Evolutionary conservation across 2,329 filamentous ascomycete species (phyloP).

Genomic region (Ophiosphaerella narmari): DNA sequence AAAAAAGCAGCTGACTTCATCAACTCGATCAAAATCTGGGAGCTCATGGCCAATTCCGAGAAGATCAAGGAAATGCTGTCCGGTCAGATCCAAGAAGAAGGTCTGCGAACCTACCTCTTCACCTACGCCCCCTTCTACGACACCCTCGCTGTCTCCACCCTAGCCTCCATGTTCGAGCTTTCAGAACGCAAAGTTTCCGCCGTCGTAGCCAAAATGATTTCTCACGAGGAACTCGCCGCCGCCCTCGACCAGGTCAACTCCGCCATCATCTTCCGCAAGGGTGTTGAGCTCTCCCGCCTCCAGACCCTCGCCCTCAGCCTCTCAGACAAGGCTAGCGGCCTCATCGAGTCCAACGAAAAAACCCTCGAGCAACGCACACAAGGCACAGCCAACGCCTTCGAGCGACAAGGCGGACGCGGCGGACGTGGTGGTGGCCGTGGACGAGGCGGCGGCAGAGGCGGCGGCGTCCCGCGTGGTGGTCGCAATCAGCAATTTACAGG

Average conservation of each 20-base stretch:
- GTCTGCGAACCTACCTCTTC: conserved; percentile 96
- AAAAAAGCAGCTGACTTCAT: conserved; percentile 94
- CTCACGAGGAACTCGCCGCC: conserved; percentile 94
- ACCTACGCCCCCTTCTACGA: conserved; percentile 99
- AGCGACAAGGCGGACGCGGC: conserved; percentile 82
- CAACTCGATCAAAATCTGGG: conserved; percentile 99
- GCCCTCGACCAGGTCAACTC: conserved; percentile 97
- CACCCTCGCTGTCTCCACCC: conserved; percentile 82
- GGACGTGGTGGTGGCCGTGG: conserved; percentile 54
- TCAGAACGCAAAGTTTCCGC: conserved; percentile 88
- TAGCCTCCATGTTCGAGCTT: conserved; percentile 95
- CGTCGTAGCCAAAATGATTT: conserved; percentile 98
- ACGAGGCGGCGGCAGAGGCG: conserved; percentile 59
- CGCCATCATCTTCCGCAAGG: conserved; percentile 99
- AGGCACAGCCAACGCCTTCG: conserved; percentile 92
- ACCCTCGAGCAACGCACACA: conserved; percentile 96
- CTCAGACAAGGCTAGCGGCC: conserved; percentile 91
- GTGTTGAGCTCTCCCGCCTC: conserved; percentile 92
- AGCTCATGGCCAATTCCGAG: conserved; percentile 88
- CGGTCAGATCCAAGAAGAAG: conserved; percentile 98
- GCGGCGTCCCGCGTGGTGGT: conserved; percentile 60
- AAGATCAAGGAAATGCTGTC: conserved; percentile 97
- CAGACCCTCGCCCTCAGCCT: conserved; percentile 94
- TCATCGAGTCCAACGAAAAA: conserved; percentile 97
- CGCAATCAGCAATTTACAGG: conserved; percentile 81